These are phyloP conservation scores for Fusarium pseudocircinatum DNA, from an alignment of 2,329 filamentous ascomycete genomes.

Conservation along the genomic window DNA sequence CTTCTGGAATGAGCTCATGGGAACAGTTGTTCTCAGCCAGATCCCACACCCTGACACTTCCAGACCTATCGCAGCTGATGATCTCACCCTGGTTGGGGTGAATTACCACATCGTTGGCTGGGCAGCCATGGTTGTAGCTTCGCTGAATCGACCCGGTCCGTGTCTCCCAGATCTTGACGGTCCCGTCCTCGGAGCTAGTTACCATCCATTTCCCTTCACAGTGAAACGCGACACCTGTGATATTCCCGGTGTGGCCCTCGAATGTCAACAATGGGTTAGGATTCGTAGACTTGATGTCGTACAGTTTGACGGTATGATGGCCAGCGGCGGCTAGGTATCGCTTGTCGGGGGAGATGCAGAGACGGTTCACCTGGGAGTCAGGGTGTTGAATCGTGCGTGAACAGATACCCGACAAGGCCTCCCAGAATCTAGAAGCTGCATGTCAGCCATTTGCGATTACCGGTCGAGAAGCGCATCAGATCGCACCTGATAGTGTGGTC, in stretches of 20 bases:
- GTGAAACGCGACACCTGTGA: constrained; percentile 97
- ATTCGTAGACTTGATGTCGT: constrained; percentile 98
- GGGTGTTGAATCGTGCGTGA: constrained; percentile 98
- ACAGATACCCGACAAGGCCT: constrained; percentile 96
- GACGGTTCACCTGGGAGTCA: constrained; percentile 96
- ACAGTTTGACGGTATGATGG: constrained; percentile 91
- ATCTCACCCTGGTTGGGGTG: constrained; percentile 99
- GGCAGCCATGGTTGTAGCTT: constrained; percentile 88
- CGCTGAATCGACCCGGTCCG: constrained; percentile 86
- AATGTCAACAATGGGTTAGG: constrained; percentile 93
- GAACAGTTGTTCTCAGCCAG: constrained; percentile 96
- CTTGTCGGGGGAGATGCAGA: constrained; percentile 98
- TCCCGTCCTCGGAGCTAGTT: constrained; percentile 94
- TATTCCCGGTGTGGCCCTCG: constrained; percentile 94
- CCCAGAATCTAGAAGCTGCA: constrained; percentile 80
- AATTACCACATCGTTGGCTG: constrained; percentile 98
- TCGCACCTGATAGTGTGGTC: constrained; percentile 69
- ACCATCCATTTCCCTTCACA: constrained; percentile 99
- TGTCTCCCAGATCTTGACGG: constrained; percentile 97
- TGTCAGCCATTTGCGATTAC: constrained; percentile 22
- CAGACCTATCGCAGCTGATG: constrained; percentile 92
- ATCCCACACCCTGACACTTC: constrained; percentile 96
- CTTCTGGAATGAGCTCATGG: constrained; percentile 94
- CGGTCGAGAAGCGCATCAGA: constrained; percentile 18
- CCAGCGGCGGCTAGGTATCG: constrained; percentile 87